Base-by-base conservation (phyloP, 225 moss, liverwort and hornwort species). In the Lunularia cruciata region DNA sequence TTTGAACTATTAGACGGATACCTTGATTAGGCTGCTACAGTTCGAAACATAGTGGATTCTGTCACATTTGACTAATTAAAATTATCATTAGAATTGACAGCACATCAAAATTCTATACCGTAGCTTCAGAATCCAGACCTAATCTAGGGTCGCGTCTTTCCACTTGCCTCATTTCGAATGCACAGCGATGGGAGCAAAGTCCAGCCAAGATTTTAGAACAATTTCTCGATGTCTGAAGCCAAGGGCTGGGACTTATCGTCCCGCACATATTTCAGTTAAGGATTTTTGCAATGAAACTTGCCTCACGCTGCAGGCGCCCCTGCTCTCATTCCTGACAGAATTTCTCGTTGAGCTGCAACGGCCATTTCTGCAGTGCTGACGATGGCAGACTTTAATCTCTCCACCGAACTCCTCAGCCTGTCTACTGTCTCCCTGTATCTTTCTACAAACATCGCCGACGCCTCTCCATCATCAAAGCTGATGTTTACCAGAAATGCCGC, bases 361-460 rank as follows among this genome's bases (percentile, higher is more conserved):
- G 80, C 80, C 80, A 80, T 80, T 32, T 80, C 75, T 38, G 72
- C 75, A 36, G 80, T 80, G 22, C 72, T 72, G 0, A 75, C 61
- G 52, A 80, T 80, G 39, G 80, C 80, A 57, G 52, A 62, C 52
- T 80, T 80, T 31, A 80, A 63, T 67, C 80, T 75, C 55, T 80
- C 68, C 4, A 80, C 80, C 0, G 80, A 80, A 40, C 67, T 23
- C 33, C 75, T 57, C 43, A 80, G 49, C 43, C 75, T 68, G 5
- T 68, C 52, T 5, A 80, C 72, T 0, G 80, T 80, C 18, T 80
- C 80, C n/a, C 68, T 72, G 35, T 80, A 80, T 37, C 68, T 72
- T 33, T 80, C 75, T 14, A 80, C 26, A 36, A 80, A 80, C 48
- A 72, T 46, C 3, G 47, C 53, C 0, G 80, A 75, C n/a, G 80